Evolutionary conservation across 139 green algal species (phyloP).

Genomic region (Parachlorella kessleri): DNA sequence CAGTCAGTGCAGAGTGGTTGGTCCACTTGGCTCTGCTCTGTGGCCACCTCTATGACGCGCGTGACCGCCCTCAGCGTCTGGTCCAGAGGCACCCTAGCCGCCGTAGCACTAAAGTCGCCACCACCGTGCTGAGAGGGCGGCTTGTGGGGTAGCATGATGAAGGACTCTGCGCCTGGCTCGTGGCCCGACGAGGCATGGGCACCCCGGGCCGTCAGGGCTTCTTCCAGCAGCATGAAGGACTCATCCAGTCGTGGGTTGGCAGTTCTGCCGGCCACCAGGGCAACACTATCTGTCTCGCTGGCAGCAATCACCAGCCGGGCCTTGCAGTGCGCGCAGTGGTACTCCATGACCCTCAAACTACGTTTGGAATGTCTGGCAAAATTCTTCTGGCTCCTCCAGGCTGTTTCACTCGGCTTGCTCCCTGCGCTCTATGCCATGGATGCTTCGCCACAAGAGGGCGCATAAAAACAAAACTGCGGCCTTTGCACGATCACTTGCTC

Average conservation of each 20-base stretch:
- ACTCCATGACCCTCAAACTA: background rate
- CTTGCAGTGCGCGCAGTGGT: constrained; percentile 54
- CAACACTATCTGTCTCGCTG: too few species aligned
- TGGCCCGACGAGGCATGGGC: too few species aligned
- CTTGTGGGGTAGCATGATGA: constrained; percentile 22
- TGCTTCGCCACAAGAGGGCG: too few species aligned
- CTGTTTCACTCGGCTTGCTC: too few species aligned
- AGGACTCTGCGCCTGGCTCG: too few species aligned
- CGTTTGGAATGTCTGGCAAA: background rate
- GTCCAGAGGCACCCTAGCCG: constrained; percentile 43
- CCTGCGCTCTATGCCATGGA: too few species aligned
- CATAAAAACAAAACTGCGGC: too few species aligned
- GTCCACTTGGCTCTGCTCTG: constrained; percentile 63
- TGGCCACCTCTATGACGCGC: constrained; percentile 69
- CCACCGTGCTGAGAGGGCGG: background rate
- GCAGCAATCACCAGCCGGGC: constrained; percentile 34
- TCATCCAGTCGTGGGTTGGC: too few species aligned
- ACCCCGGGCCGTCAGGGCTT: too few species aligned
- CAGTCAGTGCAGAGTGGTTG: constrained; percentile 91
- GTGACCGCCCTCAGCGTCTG: constrained; percentile 60
- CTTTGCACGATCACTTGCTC: too few species aligned
- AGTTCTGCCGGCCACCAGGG: too few species aligned
- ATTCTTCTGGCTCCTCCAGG: too few species aligned
- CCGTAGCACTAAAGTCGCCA: background rate
- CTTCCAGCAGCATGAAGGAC: constrained; percentile 75